A percentile compares a stretch with the other conserved stretches of the same genome.
Conservation (phyloP, 139 green algal genomes). For the Gonium pectorale region DNA sequence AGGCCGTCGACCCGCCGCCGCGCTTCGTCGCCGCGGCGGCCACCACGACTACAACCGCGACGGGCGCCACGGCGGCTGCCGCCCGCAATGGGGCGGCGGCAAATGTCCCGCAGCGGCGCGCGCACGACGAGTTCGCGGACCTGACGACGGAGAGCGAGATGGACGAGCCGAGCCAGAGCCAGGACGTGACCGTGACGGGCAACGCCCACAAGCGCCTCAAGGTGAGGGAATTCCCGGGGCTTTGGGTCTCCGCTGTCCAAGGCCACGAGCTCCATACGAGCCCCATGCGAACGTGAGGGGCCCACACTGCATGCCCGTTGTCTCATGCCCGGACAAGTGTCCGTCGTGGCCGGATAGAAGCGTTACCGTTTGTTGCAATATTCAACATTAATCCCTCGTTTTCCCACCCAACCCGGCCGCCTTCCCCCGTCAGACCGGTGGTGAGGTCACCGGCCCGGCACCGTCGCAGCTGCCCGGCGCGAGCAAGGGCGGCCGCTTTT, state of each 20-base stretch:
- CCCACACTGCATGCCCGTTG: background rate
- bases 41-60: background rate
- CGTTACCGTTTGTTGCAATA: background rate
- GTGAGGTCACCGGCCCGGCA: background rate
- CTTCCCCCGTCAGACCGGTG: background rate
- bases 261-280: background rate
- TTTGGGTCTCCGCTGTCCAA: background rate
- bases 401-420: background rate
- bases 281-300: background rate
- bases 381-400: background rate
- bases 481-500: constrained; percentile 34
- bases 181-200: constrained; percentile 10
- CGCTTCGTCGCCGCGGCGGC: background rate
- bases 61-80: background rate
- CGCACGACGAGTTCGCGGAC: constrained; percentile 16
- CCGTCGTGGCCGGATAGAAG: background rate
- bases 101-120: background rate
- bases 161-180: constrained; percentile 17
- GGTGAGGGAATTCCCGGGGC: too few relatives aligned
- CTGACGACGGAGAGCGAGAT: constrained; percentile 24
- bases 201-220: constrained; percentile 13
- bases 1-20: background rate
- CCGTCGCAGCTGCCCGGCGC: background rate
- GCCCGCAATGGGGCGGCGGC: background rate
- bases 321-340: background rate